Base-by-base conservation (phyloP, 1,284 basidiomycete genomes). In the Entoloma clypeatum region DNA sequence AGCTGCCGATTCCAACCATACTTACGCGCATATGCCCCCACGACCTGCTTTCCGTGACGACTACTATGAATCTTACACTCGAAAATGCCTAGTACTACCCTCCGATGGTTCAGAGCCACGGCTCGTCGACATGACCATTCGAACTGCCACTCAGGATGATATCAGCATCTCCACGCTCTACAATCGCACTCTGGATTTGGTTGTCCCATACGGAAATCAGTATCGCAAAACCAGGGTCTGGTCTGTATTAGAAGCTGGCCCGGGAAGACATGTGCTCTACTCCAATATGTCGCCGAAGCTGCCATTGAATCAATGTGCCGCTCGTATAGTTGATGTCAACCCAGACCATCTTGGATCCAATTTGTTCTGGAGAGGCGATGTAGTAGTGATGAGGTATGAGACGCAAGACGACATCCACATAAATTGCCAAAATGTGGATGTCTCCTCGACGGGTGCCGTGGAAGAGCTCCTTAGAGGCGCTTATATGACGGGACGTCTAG, bases 331-430 rank as follows among this genome's bases (percentile, higher is more conserved):
- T 27, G 41, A 18, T 36, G 5, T 27, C n/a, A 24, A 42, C 19
- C 32, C 14, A 4, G 18, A 41, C 21, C 13, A 16, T 4, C 28
- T 34, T 42, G 18, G 10, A 36, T 27, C 34, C 1, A 5, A 25
- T 8, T 11, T 42, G 19, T 42, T 42, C 37, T 37, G 41, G 41
- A 42, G 41, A 16, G 41, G 41, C 27, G 41, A 42, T 42, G 33
- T 37, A 6, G 24, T 42, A 23, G 41, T 17, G 8, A 37, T 42
- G 32, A 36, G 30, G 7, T 42, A 1, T 18, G 23, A 36, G 37
- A 8, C 33, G n/a, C 2, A 18, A 14, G 26, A 36, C 32, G 30
- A 33, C 29, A 17, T 23, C 11, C 3, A 2, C 22, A 33, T 39
- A 17, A 2, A 34, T 2, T 44, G 43, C 26, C 16, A 25, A 3